Conservation (phyloP, 2,329 filamentous ascomycete species). For the Gremmenia infestans region DNA sequence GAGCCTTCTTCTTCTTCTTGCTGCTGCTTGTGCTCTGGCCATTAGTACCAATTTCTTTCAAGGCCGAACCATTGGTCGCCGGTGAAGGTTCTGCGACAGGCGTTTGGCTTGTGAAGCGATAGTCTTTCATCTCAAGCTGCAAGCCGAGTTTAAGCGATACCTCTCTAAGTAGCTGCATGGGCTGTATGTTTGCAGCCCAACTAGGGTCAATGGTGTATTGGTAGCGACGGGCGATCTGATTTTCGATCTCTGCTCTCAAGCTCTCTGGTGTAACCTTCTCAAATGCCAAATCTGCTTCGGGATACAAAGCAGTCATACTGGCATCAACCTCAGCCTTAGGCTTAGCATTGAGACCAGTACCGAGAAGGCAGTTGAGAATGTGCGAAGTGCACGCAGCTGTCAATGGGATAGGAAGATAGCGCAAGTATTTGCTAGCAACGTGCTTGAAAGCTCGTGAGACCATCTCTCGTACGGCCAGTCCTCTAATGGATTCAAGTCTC, state of each 20-base stretch:
- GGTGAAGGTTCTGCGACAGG: constrained; percentile 30
- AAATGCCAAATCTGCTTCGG: constrained; percentile 77
- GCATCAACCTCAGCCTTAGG: constrained; percentile 75
- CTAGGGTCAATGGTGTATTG: constrained; percentile 64
- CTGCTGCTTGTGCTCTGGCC: constrained; percentile 27
- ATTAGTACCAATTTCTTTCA: constrained; percentile 36
- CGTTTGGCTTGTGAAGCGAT: constrained; percentile 54
- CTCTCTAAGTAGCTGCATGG: constrained; percentile 83
- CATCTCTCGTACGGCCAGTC: constrained; percentile 85
- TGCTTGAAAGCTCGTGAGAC: constrained; percentile 95
- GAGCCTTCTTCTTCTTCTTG: constrained; percentile 60
- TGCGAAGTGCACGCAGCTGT: constrained; percentile 78
- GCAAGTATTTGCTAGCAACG: constrained; percentile 71
- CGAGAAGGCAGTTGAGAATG: constrained; percentile 88
- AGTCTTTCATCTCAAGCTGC: constrained; percentile 77
- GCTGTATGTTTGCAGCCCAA: constrained; percentile 65
- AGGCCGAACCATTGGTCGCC: constrained; percentile 33
- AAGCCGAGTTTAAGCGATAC: constrained; percentile 83
- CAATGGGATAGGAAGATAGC: constrained; percentile 73
- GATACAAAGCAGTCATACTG: constrained; percentile 68
- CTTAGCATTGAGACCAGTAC: constrained; percentile 67
- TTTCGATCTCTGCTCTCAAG: constrained; percentile 64
- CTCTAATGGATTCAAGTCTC: constrained; percentile 70
- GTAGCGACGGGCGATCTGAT: constrained; percentile 69
- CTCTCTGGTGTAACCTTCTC: constrained; percentile 70